Evolutionary conservation across 2,329 filamentous ascomycete species (phyloP), one percentile per base, ranked within the genome.

Genomic region (Juglanconis oblonga): DNA sequence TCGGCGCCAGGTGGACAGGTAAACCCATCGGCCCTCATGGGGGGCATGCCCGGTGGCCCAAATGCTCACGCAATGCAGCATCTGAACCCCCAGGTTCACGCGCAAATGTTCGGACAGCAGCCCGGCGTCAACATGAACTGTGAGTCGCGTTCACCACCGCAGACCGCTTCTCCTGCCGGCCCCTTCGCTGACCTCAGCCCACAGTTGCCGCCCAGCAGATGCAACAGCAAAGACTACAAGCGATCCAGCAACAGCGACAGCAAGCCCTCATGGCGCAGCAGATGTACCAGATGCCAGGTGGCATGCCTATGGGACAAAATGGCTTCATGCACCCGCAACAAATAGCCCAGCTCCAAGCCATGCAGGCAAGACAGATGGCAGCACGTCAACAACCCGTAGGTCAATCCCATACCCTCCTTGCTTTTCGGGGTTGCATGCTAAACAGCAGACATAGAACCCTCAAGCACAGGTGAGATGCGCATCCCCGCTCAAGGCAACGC

Each of bases 11-110:
- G 86, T 66, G 85, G 83, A 63, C 88, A 90, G 71, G 87, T 91
- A 65, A 90, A 86, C 71, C 87, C 90, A 68, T 84, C 83, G 33
- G 83, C 86, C 59, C 84, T 92, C 81, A 91, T 93, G 88, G 84
- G 78, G 65, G 87, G 84, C 60, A 91, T 93, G 86, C 88, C 89
- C 64, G 88, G 87, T 35, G 85, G 88, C 57, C 84, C 84, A 61
- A 89, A 86, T 73, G 82, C 84, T 62, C 89, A 91, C 74, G 87
- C 87, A 17, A 76, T 92, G 67, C 87, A 88, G 70, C 90, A 93
- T 70, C 72, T 92, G 57, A 90, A 81, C 69, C 87, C 88, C 47
- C 80, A 77, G 55, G 61, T 62, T n/a, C 80, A 82, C 77, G 44
- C 44, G 62, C 83, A 85, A 65, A 76, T 87, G 70, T 81, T 86